phyloP scores from a whole-genome alignment of 768 basidiomycete genomes.

The Calvatia gigantea region DNA sequence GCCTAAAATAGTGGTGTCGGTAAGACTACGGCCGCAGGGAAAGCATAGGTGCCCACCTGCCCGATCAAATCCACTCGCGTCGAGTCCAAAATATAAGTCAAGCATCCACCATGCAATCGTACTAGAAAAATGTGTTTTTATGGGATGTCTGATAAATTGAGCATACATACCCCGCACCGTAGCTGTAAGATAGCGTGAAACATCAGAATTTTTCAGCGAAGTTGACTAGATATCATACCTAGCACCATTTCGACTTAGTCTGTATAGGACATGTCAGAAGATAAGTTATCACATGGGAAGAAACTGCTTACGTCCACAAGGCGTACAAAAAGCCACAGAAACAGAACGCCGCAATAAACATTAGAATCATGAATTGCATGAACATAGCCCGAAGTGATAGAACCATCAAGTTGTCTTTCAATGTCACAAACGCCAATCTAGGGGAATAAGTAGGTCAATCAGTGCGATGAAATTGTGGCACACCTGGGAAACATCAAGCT shows the following conservation, averaged over 20 bases:
- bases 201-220: not conserved
- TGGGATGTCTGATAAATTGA: not conserved
- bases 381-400: conserved; percentile 90
- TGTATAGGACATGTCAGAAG: conserved; percentile 24
- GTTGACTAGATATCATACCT: conserved; percentile 34
- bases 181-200: conserved; percentile 19
- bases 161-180: conserved; percentile 25
- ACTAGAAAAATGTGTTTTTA: conserved; percentile 14
- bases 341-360: conserved; percentile 85
- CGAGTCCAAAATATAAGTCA: conserved; percentile 92
- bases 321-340: conserved; percentile 93
- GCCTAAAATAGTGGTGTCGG: conserved; percentile 28
- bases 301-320: conserved; percentile 81
- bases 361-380: conserved; percentile 78
- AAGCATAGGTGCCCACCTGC: conserved; percentile 52
- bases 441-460: not conserved
- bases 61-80: conserved; percentile 83
- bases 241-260: conserved; percentile 59
- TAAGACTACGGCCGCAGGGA: not conserved
- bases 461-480: conserved; percentile 4
- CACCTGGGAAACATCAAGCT: conserved; percentile 88
- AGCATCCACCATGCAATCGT: conserved; percentile 95
- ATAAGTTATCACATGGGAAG: not conserved
- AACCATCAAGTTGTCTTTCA: conserved; percentile 79
- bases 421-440: conserved; percentile 87